Evolutionary conservation across 1,139 yeast species (phyloP), one percentile per base, ranked within the genome.

Genomic region (Schwanniomyces etchellsii): DNA sequence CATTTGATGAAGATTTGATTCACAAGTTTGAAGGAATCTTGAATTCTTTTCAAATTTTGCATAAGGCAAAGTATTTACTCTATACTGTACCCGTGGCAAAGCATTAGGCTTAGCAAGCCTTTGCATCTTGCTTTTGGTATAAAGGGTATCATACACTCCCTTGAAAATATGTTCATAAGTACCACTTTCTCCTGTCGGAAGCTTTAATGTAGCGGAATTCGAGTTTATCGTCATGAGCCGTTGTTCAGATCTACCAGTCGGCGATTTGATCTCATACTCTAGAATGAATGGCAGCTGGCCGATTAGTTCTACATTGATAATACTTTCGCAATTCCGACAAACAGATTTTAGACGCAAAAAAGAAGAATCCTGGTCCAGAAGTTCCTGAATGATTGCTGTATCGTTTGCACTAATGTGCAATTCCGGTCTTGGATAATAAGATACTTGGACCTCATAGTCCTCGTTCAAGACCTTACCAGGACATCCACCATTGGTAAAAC

Each of bases 211-310:
- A 5, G 58, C 34, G 14, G 48, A 43, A 24, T 50, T 30, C 13
- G 48, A 47, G 5, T 59, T 60, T 12, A 59, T 46, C 3, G 55
- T 47, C 55, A 66, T 54, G 3, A 61, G 44, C 28, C 64, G 48
- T 2, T 47, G 22, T 29, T 65, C 76, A 2, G 50, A 30, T 20
- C 48, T 50, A 0, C 84, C 86, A 44, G 57, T 62, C 3, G 95
- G 93, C 27, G 72, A 63, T 21, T 59, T 60, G 16, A 85, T 61
- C 23, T 77, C 77, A 48, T 88, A 89, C 32, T 76, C 77, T 24
- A 89, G 61, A 6, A 74, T 57, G 44, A 86, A 88, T 18, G 97
- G 96, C 0, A 82, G 68, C 4, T 72, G 59, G 1, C 96, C 96
- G 27, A 58, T 45, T 23, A 67, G 44, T 3, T 43, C 32, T 24